A percentile compares a stretch with the other conserved stretches of the same genome.
phyloP scores from a whole-genome alignment of 2,329 filamentous ascomycete genomes.

The Incumbomyces lentus region DNA sequence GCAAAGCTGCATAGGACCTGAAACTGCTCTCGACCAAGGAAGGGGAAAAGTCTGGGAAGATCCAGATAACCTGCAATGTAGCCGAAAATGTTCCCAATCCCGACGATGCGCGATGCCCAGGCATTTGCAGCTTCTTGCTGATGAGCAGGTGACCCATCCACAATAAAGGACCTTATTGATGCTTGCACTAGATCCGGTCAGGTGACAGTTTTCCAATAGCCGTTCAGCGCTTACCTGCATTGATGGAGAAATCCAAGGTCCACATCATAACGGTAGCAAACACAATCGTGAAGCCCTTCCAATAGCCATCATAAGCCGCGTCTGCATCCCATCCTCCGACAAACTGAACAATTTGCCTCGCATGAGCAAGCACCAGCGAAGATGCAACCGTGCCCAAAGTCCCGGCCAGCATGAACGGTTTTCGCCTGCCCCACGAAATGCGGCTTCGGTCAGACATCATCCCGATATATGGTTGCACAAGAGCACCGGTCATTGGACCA shows the following conservation, averaged over 20 bases:
- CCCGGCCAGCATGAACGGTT: slow-evolving; percentile 70
- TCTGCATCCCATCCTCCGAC: slow-evolving; percentile 62
- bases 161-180: slow-evolving; percentile 80
- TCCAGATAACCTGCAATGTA: slow-evolving; percentile 81
- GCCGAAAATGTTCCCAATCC: slow-evolving; percentile 81
- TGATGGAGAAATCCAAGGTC: slow-evolving; percentile 86
- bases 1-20: slow-evolving; percentile 84
- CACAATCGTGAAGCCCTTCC: slow-evolving; percentile 58
- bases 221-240: slow-evolving; percentile 53
- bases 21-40: slow-evolving; percentile 81
- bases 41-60: slow-evolving; percentile 63
- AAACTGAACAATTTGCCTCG: slow-evolving; percentile 59
- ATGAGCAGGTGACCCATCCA: slow-evolving; percentile 82
- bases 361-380: slow-evolving; percentile 63
- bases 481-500: slow-evolving; percentile 64
- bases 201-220: slow-evolving; percentile 8
- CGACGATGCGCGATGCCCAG: slow-evolving; percentile 80
- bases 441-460: slow-evolving; percentile 72
- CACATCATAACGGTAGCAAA: slow-evolving; percentile 81
- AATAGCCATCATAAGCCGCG: slow-evolving; percentile 52
- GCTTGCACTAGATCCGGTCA: slow-evolving; percentile 58
- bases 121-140: slow-evolving; percentile 91
- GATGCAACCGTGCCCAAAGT: slow-evolving; percentile 56
- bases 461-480: slow-evolving; percentile 75
- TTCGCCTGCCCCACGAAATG: slow-evolving; percentile 63